phyloP scores from a whole-genome alignment of 2,329 filamentous ascomycete species.

The Emericellopsis cladophorae region DNA sequence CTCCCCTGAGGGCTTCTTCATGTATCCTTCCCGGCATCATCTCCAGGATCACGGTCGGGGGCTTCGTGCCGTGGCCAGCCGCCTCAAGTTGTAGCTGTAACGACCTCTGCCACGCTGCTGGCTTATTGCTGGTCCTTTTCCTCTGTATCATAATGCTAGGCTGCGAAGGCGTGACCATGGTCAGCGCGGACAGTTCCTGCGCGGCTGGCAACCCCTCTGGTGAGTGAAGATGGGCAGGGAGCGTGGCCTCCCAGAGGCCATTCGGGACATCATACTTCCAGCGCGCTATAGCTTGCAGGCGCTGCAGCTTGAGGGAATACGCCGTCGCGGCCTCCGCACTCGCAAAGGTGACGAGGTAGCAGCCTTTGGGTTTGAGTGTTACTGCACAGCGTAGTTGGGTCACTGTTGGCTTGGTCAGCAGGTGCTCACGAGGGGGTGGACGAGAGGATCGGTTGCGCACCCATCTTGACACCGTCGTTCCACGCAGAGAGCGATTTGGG shows the following conservation, averaged over 20 bases:
- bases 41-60: constrained; percentile 16
- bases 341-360: constrained; percentile 60
- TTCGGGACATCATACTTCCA: constrained; percentile 14
- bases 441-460: constrained; percentile 16
- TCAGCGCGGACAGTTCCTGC: neutral
- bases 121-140: neutral
- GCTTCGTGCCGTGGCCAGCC: constrained; percentile 8
- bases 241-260: constrained; percentile 16
- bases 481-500: constrained; percentile 56
- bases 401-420: constrained; percentile 19
- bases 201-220: neutral
- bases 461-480: constrained; percentile 48
- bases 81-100: neutral
- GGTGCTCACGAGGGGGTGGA: neutral
- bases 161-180: constrained; percentile 14
- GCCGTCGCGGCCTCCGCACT: constrained; percentile 42
- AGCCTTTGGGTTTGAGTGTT: constrained; percentile 49
- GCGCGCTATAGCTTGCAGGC: constrained; percentile 17
- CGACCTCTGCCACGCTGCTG: neutral
- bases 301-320: constrained; percentile 34
- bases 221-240: constrained; percentile 12
- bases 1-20: neutral
- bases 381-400: constrained; percentile 51
- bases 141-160: constrained; percentile 7
- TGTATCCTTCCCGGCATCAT: constrained; percentile 8